phyloP scores from a whole-genome alignment of 2,329 filamentous ascomycete species.

The Fusarium algeriense region DNA sequence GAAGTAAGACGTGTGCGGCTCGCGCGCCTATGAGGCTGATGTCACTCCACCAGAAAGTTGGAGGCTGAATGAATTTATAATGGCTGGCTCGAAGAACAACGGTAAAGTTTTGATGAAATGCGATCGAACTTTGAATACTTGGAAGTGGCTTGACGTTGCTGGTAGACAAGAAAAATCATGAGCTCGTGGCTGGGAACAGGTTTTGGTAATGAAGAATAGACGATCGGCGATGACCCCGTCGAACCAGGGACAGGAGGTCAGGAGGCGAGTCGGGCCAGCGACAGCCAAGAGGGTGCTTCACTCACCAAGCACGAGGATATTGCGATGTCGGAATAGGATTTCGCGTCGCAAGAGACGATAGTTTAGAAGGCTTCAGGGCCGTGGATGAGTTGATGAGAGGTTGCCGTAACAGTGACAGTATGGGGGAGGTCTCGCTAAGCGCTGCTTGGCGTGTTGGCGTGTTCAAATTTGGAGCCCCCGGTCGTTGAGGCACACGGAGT shows the following conservation, averaged over 20 bases:
- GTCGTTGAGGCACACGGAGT: conserved; percentile 41
- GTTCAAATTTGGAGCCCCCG: conserved; percentile 47
- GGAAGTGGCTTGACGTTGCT: conserved; percentile 27
- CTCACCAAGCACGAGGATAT: conserved; percentile 45
- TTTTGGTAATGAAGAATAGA: conserved; percentile 37
- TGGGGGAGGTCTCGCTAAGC: conserved; percentile 50
- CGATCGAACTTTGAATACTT: conserved; percentile 25
- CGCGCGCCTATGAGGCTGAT: conserved; percentile 34
- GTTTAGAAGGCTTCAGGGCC: conserved; percentile 27
- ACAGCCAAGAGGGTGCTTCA: conserved; percentile 34
- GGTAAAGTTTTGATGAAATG: conserved; percentile 15
- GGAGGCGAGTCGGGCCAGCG: conserved; percentile 34
- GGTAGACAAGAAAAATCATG: conserved; percentile 38
- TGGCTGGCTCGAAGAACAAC: conserved; percentile 6
- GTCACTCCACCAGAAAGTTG: conserved; percentile 39
- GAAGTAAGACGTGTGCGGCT: conserved; percentile 42
- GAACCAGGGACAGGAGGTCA: conserved; percentile 21
- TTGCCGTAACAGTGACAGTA: conserved; percentile 47
- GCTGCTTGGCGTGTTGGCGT: conserved; percentile 51
- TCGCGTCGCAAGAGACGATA: conserved; percentile 45
- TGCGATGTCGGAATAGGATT: conserved; percentile 43
- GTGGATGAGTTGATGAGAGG: conserved; percentile 49
- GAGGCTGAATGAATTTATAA: conserved; percentile 11
- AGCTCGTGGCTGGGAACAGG: conserved; percentile 40
- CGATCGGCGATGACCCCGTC: conserved; percentile 34